These are phyloP conservation scores for Thalassiosira livingstoniorum DNA, from an alignment of 352 stramenopile species.

Conservation along the genomic window DNA sequence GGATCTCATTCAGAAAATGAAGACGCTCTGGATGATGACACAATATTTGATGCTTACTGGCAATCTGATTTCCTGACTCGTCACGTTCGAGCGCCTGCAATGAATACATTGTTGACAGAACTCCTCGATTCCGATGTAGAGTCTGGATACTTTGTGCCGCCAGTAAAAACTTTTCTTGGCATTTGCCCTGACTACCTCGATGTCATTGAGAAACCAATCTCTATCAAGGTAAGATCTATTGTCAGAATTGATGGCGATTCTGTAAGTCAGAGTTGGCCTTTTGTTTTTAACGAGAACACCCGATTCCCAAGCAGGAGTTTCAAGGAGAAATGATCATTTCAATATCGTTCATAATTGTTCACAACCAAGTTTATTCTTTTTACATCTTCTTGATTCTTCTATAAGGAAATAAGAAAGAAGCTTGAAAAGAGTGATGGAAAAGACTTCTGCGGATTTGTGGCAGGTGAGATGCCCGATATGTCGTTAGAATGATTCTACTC, in stretches of 20 bases:
- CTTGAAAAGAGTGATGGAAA: constrained; percentile 34
- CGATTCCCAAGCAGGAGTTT: too few species aligned
- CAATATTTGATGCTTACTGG: constrained; percentile 78
- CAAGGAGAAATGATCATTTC: too few species aligned
- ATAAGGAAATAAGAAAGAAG: constrained; percentile 57
- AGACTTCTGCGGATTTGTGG: constrained; percentile 60
- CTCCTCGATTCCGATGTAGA: constrained; percentile 39
- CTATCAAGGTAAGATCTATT: constrained; percentile 10
- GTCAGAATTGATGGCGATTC: too few species aligned
- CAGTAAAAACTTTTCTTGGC: constrained; percentile 46
- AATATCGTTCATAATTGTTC: too few species aligned
- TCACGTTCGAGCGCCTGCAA: constrained; percentile 33
- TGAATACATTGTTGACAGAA: constrained; percentile 40
- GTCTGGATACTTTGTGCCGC: constrained; percentile 52
- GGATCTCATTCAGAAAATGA: constrained; percentile 7
- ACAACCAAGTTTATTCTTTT: neutral
- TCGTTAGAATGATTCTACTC: neutral
- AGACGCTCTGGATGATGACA: constrained; percentile 41
- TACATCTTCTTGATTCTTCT: constrained; percentile 12
- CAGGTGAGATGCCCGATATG: neutral
- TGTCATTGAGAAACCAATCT: constrained; percentile 59
- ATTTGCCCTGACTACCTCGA: constrained; percentile 61
- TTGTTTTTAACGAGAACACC: too few species aligned
- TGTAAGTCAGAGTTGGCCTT: too few species aligned
- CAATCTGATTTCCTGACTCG: constrained; percentile 39